Conservation (phyloP, 257 asterid species). For the Capsicum rhomboideum region DNA sequence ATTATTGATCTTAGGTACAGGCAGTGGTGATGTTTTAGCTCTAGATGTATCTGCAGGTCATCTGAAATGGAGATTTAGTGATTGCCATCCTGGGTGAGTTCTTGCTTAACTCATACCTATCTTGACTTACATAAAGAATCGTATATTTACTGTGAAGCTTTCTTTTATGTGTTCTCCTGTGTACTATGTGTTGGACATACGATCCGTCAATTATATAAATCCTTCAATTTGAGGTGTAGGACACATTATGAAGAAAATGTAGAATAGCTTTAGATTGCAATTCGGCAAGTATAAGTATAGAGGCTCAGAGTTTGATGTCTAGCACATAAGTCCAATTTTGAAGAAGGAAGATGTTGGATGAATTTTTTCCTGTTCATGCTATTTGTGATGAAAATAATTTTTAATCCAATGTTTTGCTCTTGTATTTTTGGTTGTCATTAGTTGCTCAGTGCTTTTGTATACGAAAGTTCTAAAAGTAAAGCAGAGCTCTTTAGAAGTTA, state of each 20-base stretch:
- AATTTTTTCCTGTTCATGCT: neutral
- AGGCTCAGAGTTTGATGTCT: neutral
- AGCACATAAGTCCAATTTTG: neutral
- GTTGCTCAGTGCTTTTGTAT: neutral
- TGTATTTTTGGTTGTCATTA: neutral
- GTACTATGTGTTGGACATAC: neutral
- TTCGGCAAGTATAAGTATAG: neutral
- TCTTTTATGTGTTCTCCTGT: neutral
- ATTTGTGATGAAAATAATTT: neutral
- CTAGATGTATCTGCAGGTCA: conserved; percentile 85
- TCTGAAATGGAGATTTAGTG: conserved; percentile 74
- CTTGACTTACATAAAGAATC: neutral
- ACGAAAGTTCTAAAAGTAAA: neutral
- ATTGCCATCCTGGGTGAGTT: conserved; percentile 93
- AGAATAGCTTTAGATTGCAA: neutral
- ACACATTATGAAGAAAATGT: neutral
- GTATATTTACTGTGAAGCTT: neutral
- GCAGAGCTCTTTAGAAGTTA: neutral
- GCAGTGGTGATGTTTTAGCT: conserved; percentile 87
- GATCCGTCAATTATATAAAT: neutral
- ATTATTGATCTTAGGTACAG: conserved; percentile 76
- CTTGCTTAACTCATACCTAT: neutral
- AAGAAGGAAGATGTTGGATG: neutral
- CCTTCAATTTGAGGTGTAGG: neutral
- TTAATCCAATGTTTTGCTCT: neutral